Evolutionary conservation across 306 rosid species (phyloP).

Genomic region (Lablab purpureus): DNA sequence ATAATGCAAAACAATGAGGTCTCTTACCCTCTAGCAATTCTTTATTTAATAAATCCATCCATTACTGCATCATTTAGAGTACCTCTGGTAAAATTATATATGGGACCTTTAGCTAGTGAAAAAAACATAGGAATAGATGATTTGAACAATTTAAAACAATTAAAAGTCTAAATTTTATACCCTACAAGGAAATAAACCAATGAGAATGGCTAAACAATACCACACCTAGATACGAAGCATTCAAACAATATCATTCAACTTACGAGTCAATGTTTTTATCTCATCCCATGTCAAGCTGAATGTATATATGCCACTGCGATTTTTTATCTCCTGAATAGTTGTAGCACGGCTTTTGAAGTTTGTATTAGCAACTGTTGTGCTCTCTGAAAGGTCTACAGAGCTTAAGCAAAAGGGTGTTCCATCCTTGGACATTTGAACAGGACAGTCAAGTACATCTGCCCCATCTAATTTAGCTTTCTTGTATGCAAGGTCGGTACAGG

Average conservation of each 20-base stretch:
- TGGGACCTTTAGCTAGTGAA: neutral
- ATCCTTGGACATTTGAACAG: constrained; percentile 85
- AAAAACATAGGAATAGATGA: neutral
- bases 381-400: constrained; percentile 76
- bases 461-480: constrained; percentile 66
- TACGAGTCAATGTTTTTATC: constrained; percentile 71
- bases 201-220: neutral
- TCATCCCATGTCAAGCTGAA: constrained; percentile 78
- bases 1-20: neutral
- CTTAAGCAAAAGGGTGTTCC: constrained; percentile 84
- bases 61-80: neutral
- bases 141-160: constrained; percentile 18
- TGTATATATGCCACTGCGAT: constrained; percentile 72
- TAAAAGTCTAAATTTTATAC: neutral
- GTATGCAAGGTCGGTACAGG: constrained; percentile 77
- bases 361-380: constrained; percentile 64
- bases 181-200: neutral
- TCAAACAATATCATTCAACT: constrained; percentile 51
- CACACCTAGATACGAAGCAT: constrained; percentile 10
- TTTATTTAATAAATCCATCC: neutral
- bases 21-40: neutral
- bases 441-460: constrained; percentile 85
- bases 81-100: neutral
- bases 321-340: constrained; percentile 57
- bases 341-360: constrained; percentile 46